Conservation (phyloP, 768 basidiomycete species). For the Pilatotrama ljubarskyi region DNA sequence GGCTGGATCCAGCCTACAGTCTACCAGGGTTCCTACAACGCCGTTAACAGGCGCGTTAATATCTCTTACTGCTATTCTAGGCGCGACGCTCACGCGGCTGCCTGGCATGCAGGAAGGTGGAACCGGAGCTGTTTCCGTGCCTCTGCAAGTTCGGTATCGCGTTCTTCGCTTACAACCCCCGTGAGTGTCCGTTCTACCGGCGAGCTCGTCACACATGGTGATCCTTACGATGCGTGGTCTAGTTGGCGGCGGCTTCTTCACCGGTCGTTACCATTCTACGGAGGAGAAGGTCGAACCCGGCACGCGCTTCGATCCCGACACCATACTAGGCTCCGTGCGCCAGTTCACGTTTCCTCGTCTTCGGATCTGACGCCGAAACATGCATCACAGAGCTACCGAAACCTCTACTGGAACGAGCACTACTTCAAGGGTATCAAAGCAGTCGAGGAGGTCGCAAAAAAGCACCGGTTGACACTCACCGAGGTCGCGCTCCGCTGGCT, state of each 20-base stretch:
- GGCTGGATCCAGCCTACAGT: constrained; percentile 50
- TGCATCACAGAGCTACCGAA: constrained; percentile 23
- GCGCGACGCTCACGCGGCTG: too few relatives aligned
- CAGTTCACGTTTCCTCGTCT: background rate
- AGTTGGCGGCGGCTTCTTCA: constrained; percentile 44
- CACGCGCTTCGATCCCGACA: constrained; percentile 54
- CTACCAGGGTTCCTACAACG: constrained; percentile 51
- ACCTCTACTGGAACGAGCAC: constrained; percentile 51
- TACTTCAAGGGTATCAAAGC: constrained; percentile 51
- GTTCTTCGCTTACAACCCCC: constrained; percentile 42
- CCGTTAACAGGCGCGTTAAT: constrained; percentile 33
- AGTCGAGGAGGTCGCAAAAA: constrained; percentile 43
- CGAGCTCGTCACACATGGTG: background rate
- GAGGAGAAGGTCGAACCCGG: constrained; percentile 48
- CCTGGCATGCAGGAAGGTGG: constrained; percentile 22
- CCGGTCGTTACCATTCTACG: constrained; percentile 37
- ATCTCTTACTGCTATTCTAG: too few relatives aligned
- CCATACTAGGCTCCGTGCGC: constrained; percentile 45
- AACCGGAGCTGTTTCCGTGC: constrained; percentile 45
- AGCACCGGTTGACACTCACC: constrained; percentile 39
- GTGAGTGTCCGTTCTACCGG: constrained; percentile 26
- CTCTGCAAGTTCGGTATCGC: constrained; percentile 42
- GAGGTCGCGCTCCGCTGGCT: constrained; percentile 49
- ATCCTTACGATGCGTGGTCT: background rate
- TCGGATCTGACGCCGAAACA: background rate